Evolutionary conservation across 257 asterid genomes (phyloP), one percentile per base, ranked within the genome.

Genomic region (Leonotis leonurus): DNA sequence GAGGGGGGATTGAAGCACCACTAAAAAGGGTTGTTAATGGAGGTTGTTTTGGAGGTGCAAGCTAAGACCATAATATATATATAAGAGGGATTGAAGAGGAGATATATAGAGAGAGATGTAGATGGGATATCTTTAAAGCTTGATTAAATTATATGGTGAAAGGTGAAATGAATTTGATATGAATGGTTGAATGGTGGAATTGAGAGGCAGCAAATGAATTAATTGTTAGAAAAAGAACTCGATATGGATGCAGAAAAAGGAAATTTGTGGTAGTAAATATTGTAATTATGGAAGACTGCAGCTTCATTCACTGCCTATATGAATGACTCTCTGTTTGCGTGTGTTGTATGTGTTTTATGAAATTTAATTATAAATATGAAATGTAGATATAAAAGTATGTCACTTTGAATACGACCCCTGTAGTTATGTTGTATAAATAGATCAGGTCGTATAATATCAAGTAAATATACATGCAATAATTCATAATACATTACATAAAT

Each of bases 221-320:
- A 83, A 81, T 76, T 62, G 83, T 80, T n/a, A 39, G 74, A 80
- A 70, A 77, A 78, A 73, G 70, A 82, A 72, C 75, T 81, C 77
- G 72, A 78, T 78, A 75, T 55, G 68, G 74, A 70, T 78, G 87
- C 89, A 77, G 83, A 72, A 79, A 81, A 80, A 35, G 86, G 81
- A 73, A 80, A 78, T 51, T 70, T 68, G 86, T 57, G 64, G 93
- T 57, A 67, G 93, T 76, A 78, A 82, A 75, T 76, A 77, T 80
- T 82, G 84, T 76, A 77, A 82, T 81, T 77, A 77, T 58, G 74
- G 65, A 8, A 56, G 83, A 78, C 78, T 70, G 85, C 86, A 73
- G 78, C 65, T 76, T 74, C 81, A 84, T 82, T 84, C 83, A 82
- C 82, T 84, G 86, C 83, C 74, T 73, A 66, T 37, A 37, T 8